Conservation (phyloP, 768 basidiomycete genomes). For the Candolleomyces eurysporus region DNA sequence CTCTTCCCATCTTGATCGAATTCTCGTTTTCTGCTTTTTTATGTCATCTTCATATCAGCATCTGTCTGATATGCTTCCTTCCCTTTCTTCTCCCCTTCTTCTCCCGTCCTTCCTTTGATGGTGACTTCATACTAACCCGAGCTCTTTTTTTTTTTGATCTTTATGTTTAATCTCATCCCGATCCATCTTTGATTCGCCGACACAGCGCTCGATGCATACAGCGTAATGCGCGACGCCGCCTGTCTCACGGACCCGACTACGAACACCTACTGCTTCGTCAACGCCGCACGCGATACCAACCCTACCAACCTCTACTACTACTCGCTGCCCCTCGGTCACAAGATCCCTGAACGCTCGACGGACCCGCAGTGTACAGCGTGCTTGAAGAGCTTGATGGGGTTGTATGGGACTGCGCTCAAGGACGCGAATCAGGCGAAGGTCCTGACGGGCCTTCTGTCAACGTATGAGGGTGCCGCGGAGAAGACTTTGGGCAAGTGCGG, state of each 20-base stretch:
- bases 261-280: constrained; percentile 71
- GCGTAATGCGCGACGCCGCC: constrained; percentile 56
- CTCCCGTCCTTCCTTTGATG: background rate
- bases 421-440: constrained; percentile 17
- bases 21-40: background rate
- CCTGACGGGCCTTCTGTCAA: constrained; percentile 38
- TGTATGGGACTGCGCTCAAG: constrained; percentile 47
- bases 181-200: background rate
- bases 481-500: constrained; percentile 52
- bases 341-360: constrained; percentile 46
- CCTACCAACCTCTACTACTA: constrained; percentile 76
- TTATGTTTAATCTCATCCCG: background rate
- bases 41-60: no score
- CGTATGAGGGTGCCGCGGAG: constrained; percentile 49
- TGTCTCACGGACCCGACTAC: constrained; percentile 58
- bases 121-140: background rate
- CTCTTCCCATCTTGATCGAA: no score
- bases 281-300: constrained; percentile 54
- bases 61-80: no score
- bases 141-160: background rate
- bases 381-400: constrained; percentile 53
- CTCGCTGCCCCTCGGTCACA: constrained; percentile 57
- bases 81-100: background rate
- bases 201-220: constrained; percentile 61
- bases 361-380: constrained; percentile 62